phyloP scores from a whole-genome alignment of 2,329 filamentous ascomycete species.

The Exophiala sp. region DNA sequence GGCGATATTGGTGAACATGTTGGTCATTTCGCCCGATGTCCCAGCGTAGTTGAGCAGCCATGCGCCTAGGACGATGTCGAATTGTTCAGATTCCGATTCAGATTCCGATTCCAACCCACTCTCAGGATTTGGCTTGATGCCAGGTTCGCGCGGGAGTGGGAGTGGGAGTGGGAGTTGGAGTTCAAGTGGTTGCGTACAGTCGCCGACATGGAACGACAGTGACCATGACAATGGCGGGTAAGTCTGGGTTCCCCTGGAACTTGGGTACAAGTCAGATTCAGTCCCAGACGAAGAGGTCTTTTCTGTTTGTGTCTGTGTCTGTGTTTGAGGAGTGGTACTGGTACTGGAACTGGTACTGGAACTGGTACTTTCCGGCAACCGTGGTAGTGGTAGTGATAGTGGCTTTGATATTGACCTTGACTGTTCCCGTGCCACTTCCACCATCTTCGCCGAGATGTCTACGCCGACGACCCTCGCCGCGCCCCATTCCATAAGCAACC shows the following conservation, averaged over 20 bases:
- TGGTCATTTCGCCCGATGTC: conserved; percentile 29
- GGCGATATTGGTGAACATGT: conserved; percentile 36
- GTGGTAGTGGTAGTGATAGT: too few species aligned
- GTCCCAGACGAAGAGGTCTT: too few species aligned
- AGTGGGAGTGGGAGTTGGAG: too few species aligned
- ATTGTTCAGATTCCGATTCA: conserved; percentile 25
- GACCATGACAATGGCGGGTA: too few species aligned
- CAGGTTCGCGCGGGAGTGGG: too few species aligned
- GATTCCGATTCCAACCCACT: too few species aligned
- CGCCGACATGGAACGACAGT: conserved; percentile 20
- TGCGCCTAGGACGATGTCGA: conserved; percentile 36
- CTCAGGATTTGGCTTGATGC: too few species aligned
- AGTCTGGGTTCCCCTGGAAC: background rate
- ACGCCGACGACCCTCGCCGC: conserved; percentile 34
- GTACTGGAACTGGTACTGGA: background rate
- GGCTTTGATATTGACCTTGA: too few species aligned
- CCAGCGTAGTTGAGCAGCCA: conserved; percentile 39
- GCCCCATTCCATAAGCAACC: conserved; percentile 34
- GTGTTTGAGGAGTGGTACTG: conserved; percentile 6
- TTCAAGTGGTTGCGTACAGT: conserved; percentile 31
- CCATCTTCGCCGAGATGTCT: conserved; percentile 36
- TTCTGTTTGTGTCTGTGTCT: too few species aligned
- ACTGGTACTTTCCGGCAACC: too few species aligned
- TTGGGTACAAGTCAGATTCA: too few species aligned
- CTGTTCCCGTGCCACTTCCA: conserved; percentile 28